phyloP scores from a whole-genome alignment of 768 basidiomycete genomes.

The Naematelia aurantialba region DNA sequence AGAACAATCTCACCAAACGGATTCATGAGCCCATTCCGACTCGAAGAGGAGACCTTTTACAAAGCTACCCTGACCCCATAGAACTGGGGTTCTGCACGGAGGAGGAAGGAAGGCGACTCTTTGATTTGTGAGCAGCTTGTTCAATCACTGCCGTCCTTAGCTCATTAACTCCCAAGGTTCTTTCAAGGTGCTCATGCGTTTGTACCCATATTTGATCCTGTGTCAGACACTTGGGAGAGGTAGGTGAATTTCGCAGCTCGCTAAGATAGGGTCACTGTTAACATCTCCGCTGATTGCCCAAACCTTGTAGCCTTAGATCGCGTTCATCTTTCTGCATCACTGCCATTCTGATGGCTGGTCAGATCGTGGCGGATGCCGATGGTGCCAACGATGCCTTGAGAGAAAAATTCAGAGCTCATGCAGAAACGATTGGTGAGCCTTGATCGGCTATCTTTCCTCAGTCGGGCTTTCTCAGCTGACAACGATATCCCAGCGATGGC shows the following conservation, averaged over 20 bases:
- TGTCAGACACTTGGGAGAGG: slow-evolving; percentile 13
- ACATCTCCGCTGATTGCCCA: not conserved
- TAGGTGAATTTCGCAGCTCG: not conserved
- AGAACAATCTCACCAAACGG: not conserved
- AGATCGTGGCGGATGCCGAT: slow-evolving; percentile 4
- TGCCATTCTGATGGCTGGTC: slow-evolving; percentile 10
- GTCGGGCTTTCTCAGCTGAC: not conserved
- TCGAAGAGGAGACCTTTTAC: slow-evolving; percentile 3
- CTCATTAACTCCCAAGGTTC: slow-evolving; percentile 4
- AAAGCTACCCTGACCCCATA: slow-evolving; percentile 7
- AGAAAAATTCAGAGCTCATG: slow-evolving; percentile 58
- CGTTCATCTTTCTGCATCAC: slow-evolving; percentile 11
- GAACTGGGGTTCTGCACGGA: slow-evolving; percentile 13
- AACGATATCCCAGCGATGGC: slow-evolving; percentile 37
- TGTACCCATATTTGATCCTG: slow-evolving; percentile 8
- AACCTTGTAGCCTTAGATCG: not conserved
- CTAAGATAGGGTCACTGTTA: too few relatives aligned
- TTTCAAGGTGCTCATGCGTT: slow-evolving; percentile 11
- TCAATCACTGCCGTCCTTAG: not conserved
- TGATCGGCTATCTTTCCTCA: not conserved
- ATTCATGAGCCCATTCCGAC: slow-evolving; percentile 3
- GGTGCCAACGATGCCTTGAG: slow-evolving; percentile 59
- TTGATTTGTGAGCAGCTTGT: slow-evolving; percentile 7
- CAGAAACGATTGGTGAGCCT: slow-evolving; percentile 54
- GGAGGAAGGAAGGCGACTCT: slow-evolving; percentile 9